These are phyloP conservation scores for Hymenoscyphus scutula DNA, from an alignment of 2,329 filamentous ascomycete genomes.

Conservation along the genomic window DNA sequence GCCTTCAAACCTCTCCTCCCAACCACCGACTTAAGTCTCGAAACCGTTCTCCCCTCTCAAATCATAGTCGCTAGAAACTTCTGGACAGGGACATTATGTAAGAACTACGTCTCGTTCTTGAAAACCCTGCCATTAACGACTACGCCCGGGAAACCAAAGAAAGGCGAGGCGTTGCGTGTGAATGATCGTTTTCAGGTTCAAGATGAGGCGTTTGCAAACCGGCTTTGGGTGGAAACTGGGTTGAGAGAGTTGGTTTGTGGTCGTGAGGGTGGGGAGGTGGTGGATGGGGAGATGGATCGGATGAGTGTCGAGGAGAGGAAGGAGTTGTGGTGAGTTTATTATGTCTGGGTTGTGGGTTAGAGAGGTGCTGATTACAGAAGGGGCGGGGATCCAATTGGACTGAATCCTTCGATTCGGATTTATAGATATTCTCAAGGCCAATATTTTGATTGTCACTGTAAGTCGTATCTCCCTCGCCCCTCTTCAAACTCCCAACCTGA, in stretches of 20 bases:
- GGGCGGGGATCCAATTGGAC: conserved; percentile 78
- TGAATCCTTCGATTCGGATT: conserved; percentile 85
- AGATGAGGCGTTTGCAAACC: conserved; percentile 70
- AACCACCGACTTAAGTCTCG: conserved; percentile 51
- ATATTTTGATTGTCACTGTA: conserved; percentile 92
- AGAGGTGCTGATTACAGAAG: conserved; percentile 45
- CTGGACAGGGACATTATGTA: conserved; percentile 61
- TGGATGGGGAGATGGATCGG: conserved; percentile 19
- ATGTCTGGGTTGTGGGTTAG: conserved; percentile 30
- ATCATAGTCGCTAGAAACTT: conserved; percentile 63
- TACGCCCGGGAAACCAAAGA: conserved; percentile 64
- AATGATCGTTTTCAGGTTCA: conserved; percentile 87
- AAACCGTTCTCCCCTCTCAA: conserved; percentile 53
- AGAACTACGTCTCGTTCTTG: conserved; percentile 62
- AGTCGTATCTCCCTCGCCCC: conserved; percentile 37
- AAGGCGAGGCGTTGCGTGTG: conserved; percentile 69
- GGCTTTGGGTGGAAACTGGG: conserved; percentile 75
- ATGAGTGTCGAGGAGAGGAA: conserved; percentile 30
- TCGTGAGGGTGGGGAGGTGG: conserved; percentile 15
- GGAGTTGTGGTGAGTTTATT: conserved; percentile 31
- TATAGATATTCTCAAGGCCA: conserved; percentile 85
- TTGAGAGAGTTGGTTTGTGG: conserved; percentile 53
- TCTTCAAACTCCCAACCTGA: conserved; percentile 8
- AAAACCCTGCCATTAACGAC: conserved; percentile 57
- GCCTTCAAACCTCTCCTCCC: conserved; percentile 55